phyloP scores from a whole-genome alignment of 805 yeast genomes.

The Spathaspora sp. region DNA sequence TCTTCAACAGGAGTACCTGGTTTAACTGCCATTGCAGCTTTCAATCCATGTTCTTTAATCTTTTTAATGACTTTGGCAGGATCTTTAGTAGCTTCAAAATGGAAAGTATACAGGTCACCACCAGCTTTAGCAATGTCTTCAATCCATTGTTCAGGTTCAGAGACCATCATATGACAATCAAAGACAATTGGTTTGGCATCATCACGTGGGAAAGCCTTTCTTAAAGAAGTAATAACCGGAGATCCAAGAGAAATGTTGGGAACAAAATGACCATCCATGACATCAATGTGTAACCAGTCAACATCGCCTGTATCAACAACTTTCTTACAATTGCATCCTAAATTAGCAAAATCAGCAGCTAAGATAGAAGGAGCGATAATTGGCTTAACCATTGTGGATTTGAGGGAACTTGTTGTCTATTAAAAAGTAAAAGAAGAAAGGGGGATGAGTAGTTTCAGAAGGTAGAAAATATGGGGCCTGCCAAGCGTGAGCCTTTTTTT shows the following conservation, averaged over 20 bases:
- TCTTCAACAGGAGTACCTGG: conserved; percentile 90
- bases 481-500: neutral
- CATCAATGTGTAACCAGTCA: conserved; percentile 97
- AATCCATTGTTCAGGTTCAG: conserved; percentile 91
- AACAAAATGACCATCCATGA: conserved; percentile 98
- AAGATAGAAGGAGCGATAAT: conserved; percentile 93
- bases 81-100: conserved; percentile 84
- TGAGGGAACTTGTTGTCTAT: neutral
- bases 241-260: conserved; percentile 96
- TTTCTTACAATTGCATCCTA: conserved; percentile 82
- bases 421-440: neutral
- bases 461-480: neutral
- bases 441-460: neutral
- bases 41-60: conserved; percentile 79
- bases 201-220: conserved; percentile 71
- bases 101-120: conserved; percentile 95
- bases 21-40: conserved; percentile 90
- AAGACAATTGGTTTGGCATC: conserved; percentile 53
- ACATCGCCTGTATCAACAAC: conserved; percentile 72
- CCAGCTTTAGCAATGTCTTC: conserved; percentile 89
- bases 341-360: conserved; percentile 85
- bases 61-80: conserved; percentile 70
- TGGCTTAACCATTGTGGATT: conserved; percentile 53
- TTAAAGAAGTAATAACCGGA: conserved; percentile 75
- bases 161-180: conserved; percentile 99